Evolutionary conservation across 257 asterid genomes (phyloP).

Genomic region (Haberlea rhodopensis): DNA sequence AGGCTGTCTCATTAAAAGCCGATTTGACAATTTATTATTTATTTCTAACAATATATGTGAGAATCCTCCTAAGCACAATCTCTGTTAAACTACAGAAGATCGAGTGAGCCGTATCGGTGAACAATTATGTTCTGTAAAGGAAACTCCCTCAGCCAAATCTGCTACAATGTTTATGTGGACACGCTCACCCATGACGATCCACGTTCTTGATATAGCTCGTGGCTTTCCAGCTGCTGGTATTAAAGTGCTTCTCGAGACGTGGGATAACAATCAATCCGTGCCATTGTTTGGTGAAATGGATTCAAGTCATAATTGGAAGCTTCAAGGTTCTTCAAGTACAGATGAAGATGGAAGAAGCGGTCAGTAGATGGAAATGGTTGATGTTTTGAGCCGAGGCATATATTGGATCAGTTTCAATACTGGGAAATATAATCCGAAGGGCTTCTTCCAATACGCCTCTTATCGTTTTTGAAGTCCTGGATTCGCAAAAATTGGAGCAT

Average conservation of each 20-base stretch:
- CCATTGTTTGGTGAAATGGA: conserved; percentile 42
- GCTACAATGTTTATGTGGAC: conserved; percentile 41
- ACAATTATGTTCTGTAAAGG: conserved; percentile 49
- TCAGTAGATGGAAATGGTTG: conserved; percentile 54
- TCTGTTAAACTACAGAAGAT: conserved; percentile 72
- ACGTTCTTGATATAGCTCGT: conserved; percentile 69
- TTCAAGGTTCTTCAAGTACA: conserved; percentile 54
- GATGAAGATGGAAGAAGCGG: conserved; percentile 88
- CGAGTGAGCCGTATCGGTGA: conserved; percentile 71
- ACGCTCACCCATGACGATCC: conserved; percentile 96
- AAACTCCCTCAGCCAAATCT: conserved; percentile 32
- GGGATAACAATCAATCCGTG: conserved; percentile 39
- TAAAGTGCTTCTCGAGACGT: conserved; percentile 64
- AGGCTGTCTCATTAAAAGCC: no score
- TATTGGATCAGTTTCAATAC: conserved; percentile 81
- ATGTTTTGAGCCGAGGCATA: conserved; percentile 56
- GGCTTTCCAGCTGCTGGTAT: conserved; percentile 77
- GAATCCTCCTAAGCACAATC: conserved; percentile 12
- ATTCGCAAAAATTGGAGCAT: conserved; percentile 68
- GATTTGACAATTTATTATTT: no score
- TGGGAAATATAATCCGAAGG: conserved; percentile 65
- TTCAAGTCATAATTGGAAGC: conserved; percentile 44
- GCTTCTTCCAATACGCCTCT: conserved; percentile 83
- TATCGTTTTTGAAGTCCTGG: conserved; percentile 72
- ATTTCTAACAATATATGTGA: background rate